Conservation (phyloP, 768 basidiomycete species). For the Kwoniella pini region DNA sequence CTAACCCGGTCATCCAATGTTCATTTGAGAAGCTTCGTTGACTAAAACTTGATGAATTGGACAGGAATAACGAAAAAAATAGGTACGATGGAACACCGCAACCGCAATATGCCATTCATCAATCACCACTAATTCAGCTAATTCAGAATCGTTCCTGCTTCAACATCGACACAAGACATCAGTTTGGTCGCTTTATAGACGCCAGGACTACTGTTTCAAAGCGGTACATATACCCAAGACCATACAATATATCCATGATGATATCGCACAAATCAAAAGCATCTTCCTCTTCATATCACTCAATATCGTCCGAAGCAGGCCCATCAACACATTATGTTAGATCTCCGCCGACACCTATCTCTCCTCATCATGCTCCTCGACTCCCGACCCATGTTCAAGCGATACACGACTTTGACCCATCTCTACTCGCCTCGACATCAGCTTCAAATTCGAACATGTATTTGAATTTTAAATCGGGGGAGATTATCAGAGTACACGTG, state of each 20-base stretch:
- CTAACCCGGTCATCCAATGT: not conserved
- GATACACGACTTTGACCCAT: slow-evolving; percentile 76
- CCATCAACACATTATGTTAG: slow-evolving; percentile 8
- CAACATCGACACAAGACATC: no score
- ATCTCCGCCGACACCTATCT: slow-evolving; percentile 6
- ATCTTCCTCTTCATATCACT: slow-evolving; percentile 15
- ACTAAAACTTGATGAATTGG: no score
- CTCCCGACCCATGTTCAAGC: slow-evolving; percentile 58
- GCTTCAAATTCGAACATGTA: slow-evolving; percentile 67
- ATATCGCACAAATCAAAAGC: slow-evolving; percentile 11
- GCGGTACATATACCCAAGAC: no score
- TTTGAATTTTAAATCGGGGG: slow-evolving; percentile 83
- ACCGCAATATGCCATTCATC: no score
- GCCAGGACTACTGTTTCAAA: no score
- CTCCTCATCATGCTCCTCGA: not conserved
- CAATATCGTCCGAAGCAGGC: slow-evolving; percentile 12
- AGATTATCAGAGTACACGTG: slow-evolving; percentile 87
- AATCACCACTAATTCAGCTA: no score
- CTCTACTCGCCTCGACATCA: slow-evolving; percentile 35
- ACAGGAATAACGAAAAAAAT: no score
- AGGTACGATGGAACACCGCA: no score
- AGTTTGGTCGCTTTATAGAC: no score
- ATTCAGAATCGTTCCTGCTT: no score
- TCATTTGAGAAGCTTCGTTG: not conserved
- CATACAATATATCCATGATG: slow-evolving; percentile 7